A percentile compares a stretch with the other conserved stretches of the same genome.
These are phyloP conservation scores for Leishmania mexicana DNA, from an alignment of 208 protist genomes.

Conservation along the genomic window DNA sequence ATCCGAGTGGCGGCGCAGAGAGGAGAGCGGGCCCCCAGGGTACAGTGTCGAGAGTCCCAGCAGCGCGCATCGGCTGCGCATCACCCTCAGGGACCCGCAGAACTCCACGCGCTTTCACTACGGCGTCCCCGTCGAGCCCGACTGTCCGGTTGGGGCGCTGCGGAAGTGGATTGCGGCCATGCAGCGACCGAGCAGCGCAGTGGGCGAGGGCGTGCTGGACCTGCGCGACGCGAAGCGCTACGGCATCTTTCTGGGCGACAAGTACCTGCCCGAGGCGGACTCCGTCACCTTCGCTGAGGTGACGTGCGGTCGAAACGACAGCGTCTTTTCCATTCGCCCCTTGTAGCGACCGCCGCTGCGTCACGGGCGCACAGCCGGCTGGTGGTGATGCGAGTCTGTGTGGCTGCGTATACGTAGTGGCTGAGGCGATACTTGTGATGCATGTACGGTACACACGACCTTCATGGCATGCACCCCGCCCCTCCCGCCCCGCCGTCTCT, in stretches of 20 bases:
- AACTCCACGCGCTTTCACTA: conserved; percentile 44
- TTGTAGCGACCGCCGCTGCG: neutral
- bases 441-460: neutral
- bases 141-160: conserved; percentile 47
- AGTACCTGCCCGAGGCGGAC: conserved; percentile 25
- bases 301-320: conserved; percentile 58
- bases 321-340: conserved; percentile 43
- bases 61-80: conserved; percentile 36
- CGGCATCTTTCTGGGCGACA: conserved; percentile 41
- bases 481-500: neutral
- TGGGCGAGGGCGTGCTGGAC: conserved; percentile 12
- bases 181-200: conserved; percentile 4
- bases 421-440: neutral
- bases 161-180: conserved; percentile 49
- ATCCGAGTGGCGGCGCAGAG: neutral
- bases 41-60: conserved; percentile 32
- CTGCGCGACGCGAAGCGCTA: conserved; percentile 30
- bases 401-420: neutral
- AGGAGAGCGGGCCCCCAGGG: conserved; percentile 9
- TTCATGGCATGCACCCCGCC: neutral
- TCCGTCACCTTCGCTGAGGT: conserved; percentile 42
- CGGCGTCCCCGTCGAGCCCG: conserved; percentile 48
- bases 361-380: neutral
- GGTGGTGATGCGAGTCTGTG: neutral
- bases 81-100: conserved; percentile 51